Percentiles rank a stretch among this genome's conserved stretches.
phyloP scores from a whole-genome alignment of 2,329 filamentous ascomycete genomes.

The Pleoardoris graminearum region DNA sequence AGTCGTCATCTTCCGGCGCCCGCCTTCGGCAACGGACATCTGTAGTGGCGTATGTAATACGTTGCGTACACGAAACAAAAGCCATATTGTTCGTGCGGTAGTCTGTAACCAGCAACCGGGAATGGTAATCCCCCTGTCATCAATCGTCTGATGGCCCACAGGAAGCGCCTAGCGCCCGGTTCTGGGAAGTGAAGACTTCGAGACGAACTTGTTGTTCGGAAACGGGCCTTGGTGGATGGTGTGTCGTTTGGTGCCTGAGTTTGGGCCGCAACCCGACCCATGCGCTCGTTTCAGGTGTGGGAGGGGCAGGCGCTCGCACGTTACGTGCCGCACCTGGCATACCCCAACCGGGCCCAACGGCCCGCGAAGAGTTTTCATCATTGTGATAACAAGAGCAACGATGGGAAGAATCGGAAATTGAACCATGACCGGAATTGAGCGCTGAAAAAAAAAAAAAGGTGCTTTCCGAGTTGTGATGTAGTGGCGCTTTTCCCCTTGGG shows the following conservation, averaged over 20 bases:
- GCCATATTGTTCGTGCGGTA: too few relatives aligned
- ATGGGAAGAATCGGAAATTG: neutral
- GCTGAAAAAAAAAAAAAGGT: too few relatives aligned
- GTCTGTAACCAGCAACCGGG: too few relatives aligned
- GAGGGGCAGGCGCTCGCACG: neutral
- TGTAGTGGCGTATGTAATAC: too few relatives aligned
- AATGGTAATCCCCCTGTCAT: neutral
- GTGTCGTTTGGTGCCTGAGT: slow-evolving; percentile 1
- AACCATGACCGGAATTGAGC: too few relatives aligned
- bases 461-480: too few relatives aligned
- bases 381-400: neutral
- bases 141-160: neutral
- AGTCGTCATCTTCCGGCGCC: too few relatives aligned
- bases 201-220: neutral
- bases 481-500: too few relatives aligned
- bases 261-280: neutral
- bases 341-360: too few relatives aligned
- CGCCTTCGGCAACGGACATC: too few relatives aligned
- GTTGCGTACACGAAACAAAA: too few relatives aligned
- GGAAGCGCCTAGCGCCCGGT: neutral
- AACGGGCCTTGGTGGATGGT: neutral
- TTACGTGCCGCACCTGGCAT: neutral
- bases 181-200: neutral
- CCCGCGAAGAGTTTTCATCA: too few relatives aligned
- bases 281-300: slow-evolving; percentile 5